phyloP scores from a whole-genome alignment of 371 early-diverging fungal genomes.

The Fennellomyces sp. region DNA sequence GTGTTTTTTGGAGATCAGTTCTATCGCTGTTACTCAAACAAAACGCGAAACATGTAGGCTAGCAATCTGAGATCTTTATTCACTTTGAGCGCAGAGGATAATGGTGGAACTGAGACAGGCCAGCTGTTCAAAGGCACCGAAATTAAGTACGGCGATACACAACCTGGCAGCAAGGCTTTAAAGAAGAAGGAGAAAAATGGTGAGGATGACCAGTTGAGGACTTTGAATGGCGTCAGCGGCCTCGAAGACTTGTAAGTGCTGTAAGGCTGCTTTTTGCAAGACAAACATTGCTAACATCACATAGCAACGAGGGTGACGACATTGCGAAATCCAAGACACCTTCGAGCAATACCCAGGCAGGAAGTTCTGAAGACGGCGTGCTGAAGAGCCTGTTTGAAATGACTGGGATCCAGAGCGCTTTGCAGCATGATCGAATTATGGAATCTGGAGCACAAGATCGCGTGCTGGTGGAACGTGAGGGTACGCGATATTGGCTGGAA shows the following conservation, averaged over 20 bases:
- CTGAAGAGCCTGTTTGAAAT: slow-evolving; percentile 76
- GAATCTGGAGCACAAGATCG: slow-evolving; percentile 66
- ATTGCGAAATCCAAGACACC: slow-evolving; percentile 18
- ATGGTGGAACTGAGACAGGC: slow-evolving; percentile 68
- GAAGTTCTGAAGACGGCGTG: slow-evolving; percentile 52
- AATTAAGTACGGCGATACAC: slow-evolving; percentile 32
- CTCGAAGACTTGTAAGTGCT: slow-evolving; percentile 61
- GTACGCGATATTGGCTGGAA: slow-evolving; percentile 31
- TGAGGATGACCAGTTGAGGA: slow-evolving; percentile 36
- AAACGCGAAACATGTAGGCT: no score
- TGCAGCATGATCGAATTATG: slow-evolving; percentile 88
- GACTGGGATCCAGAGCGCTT: slow-evolving; percentile 83
- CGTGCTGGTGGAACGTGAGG: slow-evolving; percentile 78
- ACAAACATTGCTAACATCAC: neutral
- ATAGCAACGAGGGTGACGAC: slow-evolving; percentile 27
- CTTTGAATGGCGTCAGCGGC: slow-evolving; percentile 54
- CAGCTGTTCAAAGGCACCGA: slow-evolving; percentile 69
- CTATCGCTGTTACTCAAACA: no score
- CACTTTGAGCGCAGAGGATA: slow-evolving; percentile 68
- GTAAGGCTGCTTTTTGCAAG: neutral
- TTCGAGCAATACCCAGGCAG: slow-evolving; percentile 5
- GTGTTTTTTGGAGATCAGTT: no score
- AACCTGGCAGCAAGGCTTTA: slow-evolving; percentile 21
- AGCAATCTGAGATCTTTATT: slow-evolving; percentile 87
- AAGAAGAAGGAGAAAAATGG: slow-evolving; percentile 33